phyloP scores from a whole-genome alignment of 495 filamentous ascomycete genomes.

The Xylaria longipes region DNA sequence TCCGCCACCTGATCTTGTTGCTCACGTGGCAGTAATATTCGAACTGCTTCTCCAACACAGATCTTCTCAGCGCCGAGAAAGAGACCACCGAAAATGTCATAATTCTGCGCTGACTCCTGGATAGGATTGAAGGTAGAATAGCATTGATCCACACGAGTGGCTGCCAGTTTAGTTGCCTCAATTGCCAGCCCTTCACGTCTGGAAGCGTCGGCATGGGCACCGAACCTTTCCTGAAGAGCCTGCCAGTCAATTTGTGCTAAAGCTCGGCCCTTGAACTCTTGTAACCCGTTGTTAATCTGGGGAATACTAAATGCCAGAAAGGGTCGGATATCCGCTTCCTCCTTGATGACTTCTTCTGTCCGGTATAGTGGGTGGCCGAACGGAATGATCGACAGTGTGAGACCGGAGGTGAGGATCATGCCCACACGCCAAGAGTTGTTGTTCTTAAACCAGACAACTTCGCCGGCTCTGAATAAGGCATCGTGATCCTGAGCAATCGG shows the following conservation, averaged over 20 bases:
- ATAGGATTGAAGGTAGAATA: conserved; percentile 49
- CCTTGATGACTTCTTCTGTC: conserved; percentile 35
- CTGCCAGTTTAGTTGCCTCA: conserved; percentile 55
- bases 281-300: conserved; percentile 23
- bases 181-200: conserved; percentile 42
- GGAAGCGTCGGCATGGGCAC: conserved; percentile 8
- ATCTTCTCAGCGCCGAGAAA: conserved; percentile 56
- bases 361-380: conserved; percentile 26
- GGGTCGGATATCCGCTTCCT: conserved; percentile 49
- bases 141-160: conserved; percentile 47
- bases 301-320: conserved; percentile 56
- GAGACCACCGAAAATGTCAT: conserved; percentile 41
- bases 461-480: conserved; percentile 49
- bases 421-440: conserved; percentile 47
- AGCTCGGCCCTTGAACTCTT: conserved; percentile 20
- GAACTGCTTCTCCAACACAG: conserved; percentile 45
- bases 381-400: conserved; percentile 27
- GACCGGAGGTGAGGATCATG: conserved; percentile 39
- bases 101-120: conserved; percentile 8
- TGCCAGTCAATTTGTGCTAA: conserved; percentile 24
- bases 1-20: conserved; percentile 6
- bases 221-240: conserved; percentile 20
- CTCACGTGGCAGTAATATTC: conserved; percentile 33
- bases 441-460: conserved; percentile 52
- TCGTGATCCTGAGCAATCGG: conserved; percentile 15